Conservation (phyloP, 768 basidiomycete genomes). For the Myochromella boudieri region DNA sequence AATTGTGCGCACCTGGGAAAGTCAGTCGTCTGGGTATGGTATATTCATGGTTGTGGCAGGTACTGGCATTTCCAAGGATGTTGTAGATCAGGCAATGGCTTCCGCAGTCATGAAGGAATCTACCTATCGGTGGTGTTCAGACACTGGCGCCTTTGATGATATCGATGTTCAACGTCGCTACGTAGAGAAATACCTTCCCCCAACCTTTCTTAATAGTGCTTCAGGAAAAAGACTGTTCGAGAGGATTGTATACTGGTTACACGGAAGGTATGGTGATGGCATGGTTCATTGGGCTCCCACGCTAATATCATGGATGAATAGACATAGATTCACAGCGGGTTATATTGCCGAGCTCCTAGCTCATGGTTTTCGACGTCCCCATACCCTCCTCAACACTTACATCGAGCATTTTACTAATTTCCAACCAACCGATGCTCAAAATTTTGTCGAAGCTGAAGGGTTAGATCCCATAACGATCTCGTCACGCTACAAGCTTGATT, state of each 20-base stretch:
- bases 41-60: constrained; percentile 46
- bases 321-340: constrained; percentile 47
- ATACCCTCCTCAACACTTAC: constrained; percentile 40
- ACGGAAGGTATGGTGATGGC: constrained; percentile 35
- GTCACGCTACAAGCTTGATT: constrained; percentile 38
- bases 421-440: constrained; percentile 34
- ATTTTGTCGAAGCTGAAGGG: constrained; percentile 29
- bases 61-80: constrained; percentile 44
- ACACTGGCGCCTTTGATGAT: constrained; percentile 42
- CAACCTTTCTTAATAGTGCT: constrained; percentile 23
- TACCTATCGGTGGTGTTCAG: constrained; percentile 43
- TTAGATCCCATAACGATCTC: constrained; percentile 27
- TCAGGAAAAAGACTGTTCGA: constrained; percentile 34
- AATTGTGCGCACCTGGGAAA: constrained; percentile 41
- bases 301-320: constrained; percentile 14
- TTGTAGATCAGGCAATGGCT: constrained; percentile 44
- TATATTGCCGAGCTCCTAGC: constrained; percentile 39
- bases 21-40: constrained; percentile 35
- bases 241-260: constrained; percentile 44
- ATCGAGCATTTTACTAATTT: constrained; percentile 40
- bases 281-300: not conserved
- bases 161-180: constrained; percentile 32
- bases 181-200: constrained; percentile 37
- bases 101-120: constrained; percentile 49
- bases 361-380: constrained; percentile 38